Conservation (phyloP, 202 grass and related monocot species). For the Musa balbisiana region DNA sequence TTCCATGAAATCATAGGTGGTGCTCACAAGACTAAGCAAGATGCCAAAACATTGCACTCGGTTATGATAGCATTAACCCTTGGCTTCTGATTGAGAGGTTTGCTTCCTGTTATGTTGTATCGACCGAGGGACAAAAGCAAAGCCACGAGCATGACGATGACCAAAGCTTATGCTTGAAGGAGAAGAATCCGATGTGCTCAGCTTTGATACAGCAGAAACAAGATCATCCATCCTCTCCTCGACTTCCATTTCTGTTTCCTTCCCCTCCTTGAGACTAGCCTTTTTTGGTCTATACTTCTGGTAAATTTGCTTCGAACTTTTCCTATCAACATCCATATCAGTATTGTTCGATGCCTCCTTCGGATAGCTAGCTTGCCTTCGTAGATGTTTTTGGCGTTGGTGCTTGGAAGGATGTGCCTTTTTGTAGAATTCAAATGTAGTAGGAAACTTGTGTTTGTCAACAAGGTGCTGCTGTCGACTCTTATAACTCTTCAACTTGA, state of each 20-base stretch:
- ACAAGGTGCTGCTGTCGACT: slow-evolving; percentile 72
- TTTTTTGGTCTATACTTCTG: slow-evolving; percentile 34
- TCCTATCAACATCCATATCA: slow-evolving; percentile 54
- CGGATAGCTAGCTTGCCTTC: slow-evolving; percentile 30
- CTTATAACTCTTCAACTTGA: slow-evolving; percentile 75
- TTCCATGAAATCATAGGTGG: too few relatives aligned
- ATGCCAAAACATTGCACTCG: too few relatives aligned
- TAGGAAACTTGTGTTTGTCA: slow-evolving; percentile 83
- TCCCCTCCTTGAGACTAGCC: slow-evolving; percentile 13
- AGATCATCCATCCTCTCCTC: slow-evolving; percentile 64
- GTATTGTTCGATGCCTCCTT: slow-evolving; percentile 29
- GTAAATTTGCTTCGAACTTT: slow-evolving; percentile 25
- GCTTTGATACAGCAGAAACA: slow-evolving; percentile 46
- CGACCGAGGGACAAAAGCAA: slow-evolving; percentile 72
- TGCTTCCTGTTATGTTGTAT: slow-evolving; percentile 53
- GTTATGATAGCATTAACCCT: slow-evolving; percentile 14
- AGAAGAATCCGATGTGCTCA: slow-evolving; percentile 48
- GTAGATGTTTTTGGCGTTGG: slow-evolving; percentile 60
- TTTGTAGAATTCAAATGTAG: slow-evolving; percentile 84
- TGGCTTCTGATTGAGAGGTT: slow-evolving; percentile 34
- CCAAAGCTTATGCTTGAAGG: slow-evolving; percentile 55
- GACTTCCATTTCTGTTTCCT: slow-evolving; percentile 53
- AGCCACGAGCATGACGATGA: slow-evolving; percentile 48
- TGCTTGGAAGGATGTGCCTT: slow-evolving; percentile 49
- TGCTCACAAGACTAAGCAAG: too few relatives aligned